phyloP scores from a whole-genome alignment of 2,329 filamentous ascomycete genomes.

The Alternaria rosae region DNA sequence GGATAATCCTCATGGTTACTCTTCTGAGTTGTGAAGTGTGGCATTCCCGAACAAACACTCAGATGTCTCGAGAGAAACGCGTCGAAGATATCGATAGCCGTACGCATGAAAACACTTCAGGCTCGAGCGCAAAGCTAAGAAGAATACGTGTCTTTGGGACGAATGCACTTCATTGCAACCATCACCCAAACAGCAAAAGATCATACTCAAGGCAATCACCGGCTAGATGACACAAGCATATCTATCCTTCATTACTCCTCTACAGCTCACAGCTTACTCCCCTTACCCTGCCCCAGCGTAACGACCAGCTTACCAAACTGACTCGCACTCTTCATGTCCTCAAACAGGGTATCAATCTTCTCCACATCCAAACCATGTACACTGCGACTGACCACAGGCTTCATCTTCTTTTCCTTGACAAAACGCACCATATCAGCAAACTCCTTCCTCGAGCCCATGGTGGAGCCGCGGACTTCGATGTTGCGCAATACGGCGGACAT shows the following conservation, averaged over 20 bases:
- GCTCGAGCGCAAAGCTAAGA: too few relatives aligned
- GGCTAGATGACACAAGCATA: neutral
- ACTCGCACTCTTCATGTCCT: constrained; percentile 82
- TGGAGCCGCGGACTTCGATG: constrained; percentile 83
- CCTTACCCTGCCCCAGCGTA: constrained; percentile 35
- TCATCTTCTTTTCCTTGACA: constrained; percentile 74
- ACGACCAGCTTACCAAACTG: constrained; percentile 96
- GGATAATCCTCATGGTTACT: neutral
- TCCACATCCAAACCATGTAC: constrained; percentile 75
- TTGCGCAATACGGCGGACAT: constrained; percentile 89
- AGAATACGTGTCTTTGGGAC: too few relatives aligned
- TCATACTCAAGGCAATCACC: too few relatives aligned
- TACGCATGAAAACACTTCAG: too few relatives aligned
- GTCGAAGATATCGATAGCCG: neutral
- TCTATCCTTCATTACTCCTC: too few relatives aligned
- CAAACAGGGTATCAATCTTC: constrained; percentile 83
- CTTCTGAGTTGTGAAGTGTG: neutral
- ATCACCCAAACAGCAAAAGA: too few relatives aligned
- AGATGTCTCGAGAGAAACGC: neutral
- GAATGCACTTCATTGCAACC: too few relatives aligned
- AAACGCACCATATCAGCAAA: constrained; percentile 92
- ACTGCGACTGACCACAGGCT: constrained; percentile 77
- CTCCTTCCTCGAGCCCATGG: constrained; percentile 90
- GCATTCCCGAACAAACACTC: neutral
- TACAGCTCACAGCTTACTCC: constrained; percentile 45